Evolutionary conservation across 108 stramenopile genomes (phyloP).

Genomic region (Mediolabrus comicus): DNA sequence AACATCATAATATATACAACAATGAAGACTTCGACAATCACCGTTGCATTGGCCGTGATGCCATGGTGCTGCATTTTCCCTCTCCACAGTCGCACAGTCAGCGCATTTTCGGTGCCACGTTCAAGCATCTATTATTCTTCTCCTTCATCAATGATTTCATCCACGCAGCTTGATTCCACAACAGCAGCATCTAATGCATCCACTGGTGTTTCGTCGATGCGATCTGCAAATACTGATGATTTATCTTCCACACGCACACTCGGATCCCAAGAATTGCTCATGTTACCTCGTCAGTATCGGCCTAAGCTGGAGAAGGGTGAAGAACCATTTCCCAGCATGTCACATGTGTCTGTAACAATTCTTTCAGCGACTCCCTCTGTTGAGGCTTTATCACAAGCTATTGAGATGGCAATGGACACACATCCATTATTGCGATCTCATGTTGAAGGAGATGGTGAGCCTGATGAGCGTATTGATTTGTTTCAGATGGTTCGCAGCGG

Average conservation of each 20-base stretch:
- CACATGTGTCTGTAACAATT: conserved; percentile 57
- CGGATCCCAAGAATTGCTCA: conserved; percentile 88
- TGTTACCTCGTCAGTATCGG: conserved; percentile 83
- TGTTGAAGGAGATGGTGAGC: conserved; percentile 78
- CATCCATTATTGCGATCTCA: conserved; percentile 68
- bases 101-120: no score
- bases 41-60: no score
- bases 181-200: neutral
- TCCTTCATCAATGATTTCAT: no score
- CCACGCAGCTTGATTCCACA: neutral
- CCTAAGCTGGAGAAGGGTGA: conserved; percentile 40
- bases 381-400: conserved; percentile 52
- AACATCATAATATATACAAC: no score
- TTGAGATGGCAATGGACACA: conserved; percentile 66
- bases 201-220: neutral
- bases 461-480: conserved; percentile 74
- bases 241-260: conserved; percentile 42
- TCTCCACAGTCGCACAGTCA: no score
- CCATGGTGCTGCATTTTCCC: no score
- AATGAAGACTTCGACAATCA: no score
- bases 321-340: conserved; percentile 70
- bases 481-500: conserved; percentile 87
- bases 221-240: neutral
- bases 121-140: no score
- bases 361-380: conserved; percentile 63